These are phyloP conservation scores for Sungouiozyma intestinalis DNA, from an alignment of 805 yeast genomes.

Conservation along the genomic window DNA sequence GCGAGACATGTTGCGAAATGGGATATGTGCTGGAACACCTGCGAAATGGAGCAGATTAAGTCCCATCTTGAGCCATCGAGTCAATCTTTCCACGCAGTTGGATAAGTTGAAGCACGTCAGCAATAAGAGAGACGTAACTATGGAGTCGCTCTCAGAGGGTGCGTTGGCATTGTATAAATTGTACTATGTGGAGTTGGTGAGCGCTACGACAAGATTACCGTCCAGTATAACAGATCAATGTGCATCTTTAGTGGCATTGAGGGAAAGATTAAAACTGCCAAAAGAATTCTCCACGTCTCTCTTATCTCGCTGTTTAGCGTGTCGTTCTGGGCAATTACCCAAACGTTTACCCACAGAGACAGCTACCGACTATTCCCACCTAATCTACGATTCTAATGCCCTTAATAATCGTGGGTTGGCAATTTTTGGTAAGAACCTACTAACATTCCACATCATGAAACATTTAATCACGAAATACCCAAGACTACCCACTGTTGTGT, in stretches of 20 bases:
- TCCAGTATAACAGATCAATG: constrained; percentile 48
- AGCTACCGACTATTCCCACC: constrained; percentile 23
- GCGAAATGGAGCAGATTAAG: not conserved
- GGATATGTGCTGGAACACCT: not conserved
- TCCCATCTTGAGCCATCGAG: not conserved
- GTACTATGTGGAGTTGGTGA: constrained; percentile 16
- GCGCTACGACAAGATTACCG: constrained; percentile 19
- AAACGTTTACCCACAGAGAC: constrained; percentile 3
- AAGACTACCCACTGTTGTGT: constrained; percentile 72
- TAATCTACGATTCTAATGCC: constrained; percentile 31
- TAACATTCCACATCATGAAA: constrained; percentile 68
- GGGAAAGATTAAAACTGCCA: constrained; percentile 63
- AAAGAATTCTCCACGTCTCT: constrained; percentile 46
- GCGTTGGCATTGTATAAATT: constrained; percentile 17
- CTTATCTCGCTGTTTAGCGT: constrained; percentile 72
- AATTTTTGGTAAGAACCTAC: constrained; percentile 69
- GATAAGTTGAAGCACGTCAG: not conserved
- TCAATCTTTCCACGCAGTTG: not conserved
- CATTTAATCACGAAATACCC: constrained; percentile 71
- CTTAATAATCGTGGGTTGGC: constrained; percentile 68
- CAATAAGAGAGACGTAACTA: not conserved
- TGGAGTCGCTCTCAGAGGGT: not conserved
- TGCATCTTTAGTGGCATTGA: constrained; percentile 70
- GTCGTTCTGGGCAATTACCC: constrained; percentile 33
- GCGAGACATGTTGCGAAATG: not conserved